phyloP scores from a whole-genome alignment of 352 stramenopile genomes.

The Globisporangium perplexum region DNA sequence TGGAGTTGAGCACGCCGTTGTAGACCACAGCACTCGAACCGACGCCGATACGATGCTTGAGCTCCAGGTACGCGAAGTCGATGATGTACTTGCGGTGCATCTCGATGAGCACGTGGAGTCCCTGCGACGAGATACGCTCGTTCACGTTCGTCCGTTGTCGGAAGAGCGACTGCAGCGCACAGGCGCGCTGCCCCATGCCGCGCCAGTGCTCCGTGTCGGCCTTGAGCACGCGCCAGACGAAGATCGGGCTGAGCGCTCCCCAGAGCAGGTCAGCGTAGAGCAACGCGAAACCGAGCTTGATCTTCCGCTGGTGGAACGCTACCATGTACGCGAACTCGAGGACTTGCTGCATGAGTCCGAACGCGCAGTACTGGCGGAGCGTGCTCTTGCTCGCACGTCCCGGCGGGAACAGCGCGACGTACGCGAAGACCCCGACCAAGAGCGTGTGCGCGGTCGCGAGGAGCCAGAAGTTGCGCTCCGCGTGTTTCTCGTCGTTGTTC shows the following conservation, averaged over 20 bases:
- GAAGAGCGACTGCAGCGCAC: constrained; percentile 24
- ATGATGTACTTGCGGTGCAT: constrained; percentile 42
- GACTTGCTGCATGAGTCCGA: constrained; percentile 1
- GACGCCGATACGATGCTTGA: constrained; percentile 33
- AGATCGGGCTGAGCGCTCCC: constrained; percentile 21
- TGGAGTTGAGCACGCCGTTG: constrained; percentile 26
- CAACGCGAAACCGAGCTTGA: constrained; percentile 13
- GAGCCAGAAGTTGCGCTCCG: constrained; percentile 8
- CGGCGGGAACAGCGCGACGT: constrained; percentile 1
- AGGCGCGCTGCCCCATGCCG: constrained; percentile 50
- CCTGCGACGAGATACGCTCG: constrained; percentile 34
- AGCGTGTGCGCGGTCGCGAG: constrained; percentile 7
- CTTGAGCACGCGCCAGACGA: constrained; percentile 74
- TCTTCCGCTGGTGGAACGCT: constrained; percentile 13
- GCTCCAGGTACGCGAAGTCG: constrained; percentile 44
- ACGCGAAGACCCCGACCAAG: constrained; percentile 8
- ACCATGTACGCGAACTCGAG: constrained; percentile 15
- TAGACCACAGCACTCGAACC: constrained; percentile 41
- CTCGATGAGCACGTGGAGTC: constrained; percentile 44
- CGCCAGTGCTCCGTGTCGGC: constrained; percentile 76
- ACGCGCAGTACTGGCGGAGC: constrained; percentile 24
- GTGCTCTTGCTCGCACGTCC: constrained; percentile 8
- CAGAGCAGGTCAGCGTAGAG: constrained; percentile 23
- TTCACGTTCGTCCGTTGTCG: constrained; percentile 21
- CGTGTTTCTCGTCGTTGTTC: constrained; percentile 1